Percentiles rank a stretch among this genome's conserved stretches.
Evolutionary conservation across 768 basidiomycete genomes (phyloP).

Genomic region (Sporobolomyces roseus): DNA sequence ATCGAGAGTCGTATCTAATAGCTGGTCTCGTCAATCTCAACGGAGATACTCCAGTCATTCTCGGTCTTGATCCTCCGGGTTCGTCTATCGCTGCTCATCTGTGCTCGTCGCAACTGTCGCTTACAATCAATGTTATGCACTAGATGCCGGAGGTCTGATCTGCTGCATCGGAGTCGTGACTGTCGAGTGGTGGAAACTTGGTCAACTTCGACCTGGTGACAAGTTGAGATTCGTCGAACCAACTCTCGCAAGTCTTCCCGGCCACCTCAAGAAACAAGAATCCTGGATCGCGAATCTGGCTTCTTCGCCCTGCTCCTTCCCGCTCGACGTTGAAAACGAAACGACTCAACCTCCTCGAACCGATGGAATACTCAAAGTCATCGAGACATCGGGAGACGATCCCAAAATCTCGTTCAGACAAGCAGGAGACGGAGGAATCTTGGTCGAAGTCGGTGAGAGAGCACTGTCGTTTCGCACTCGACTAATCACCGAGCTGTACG

Average conservation of each 20-base stretch:
- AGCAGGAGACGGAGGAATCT: slow-evolving; percentile 63
- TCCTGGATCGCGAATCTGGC: slow-evolving; percentile 48
- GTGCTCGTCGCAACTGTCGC: too few species aligned
- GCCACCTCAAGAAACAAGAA: slow-evolving; percentile 43
- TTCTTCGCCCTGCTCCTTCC: background rate
- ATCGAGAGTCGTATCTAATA: background rate
- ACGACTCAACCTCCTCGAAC: slow-evolving; percentile 36
- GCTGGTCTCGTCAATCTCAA: slow-evolving; percentile 61
- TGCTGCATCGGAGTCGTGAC: slow-evolving; percentile 42
- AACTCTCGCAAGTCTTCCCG: slow-evolving; percentile 52
- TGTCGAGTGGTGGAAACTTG: slow-evolving; percentile 61
- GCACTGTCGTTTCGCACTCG: slow-evolving; percentile 59
- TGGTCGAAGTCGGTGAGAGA: slow-evolving; percentile 62
- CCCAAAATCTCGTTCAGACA: slow-evolving; percentile 57
- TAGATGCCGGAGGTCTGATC: slow-evolving; percentile 63
- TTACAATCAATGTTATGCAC: too few species aligned
- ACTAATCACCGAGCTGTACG: slow-evolving; percentile 53
- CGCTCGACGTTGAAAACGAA: slow-evolving; percentile 37
- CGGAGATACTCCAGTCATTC: slow-evolving; percentile 67
- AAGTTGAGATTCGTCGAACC: slow-evolving; percentile 58
- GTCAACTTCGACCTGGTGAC: slow-evolving; percentile 61
- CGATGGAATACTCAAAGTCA: slow-evolving; percentile 52
- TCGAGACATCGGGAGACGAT: slow-evolving; percentile 36
- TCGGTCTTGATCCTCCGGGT: slow-evolving; percentile 62
- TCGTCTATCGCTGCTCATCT: too few species aligned